Base-by-base conservation (phyloP, 179 eudicot species). In the Silene vulgaris region DNA sequence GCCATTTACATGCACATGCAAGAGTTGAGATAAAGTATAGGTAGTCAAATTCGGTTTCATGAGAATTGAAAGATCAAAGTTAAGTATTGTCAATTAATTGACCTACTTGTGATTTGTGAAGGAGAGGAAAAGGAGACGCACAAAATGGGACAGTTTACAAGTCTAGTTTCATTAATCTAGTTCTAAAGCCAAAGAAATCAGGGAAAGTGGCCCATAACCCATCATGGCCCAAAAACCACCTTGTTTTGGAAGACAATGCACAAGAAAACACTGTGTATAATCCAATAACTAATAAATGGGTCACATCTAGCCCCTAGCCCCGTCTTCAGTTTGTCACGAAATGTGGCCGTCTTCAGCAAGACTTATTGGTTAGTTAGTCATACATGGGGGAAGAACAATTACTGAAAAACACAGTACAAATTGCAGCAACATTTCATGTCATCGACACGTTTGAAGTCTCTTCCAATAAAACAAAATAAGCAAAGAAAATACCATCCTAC, bases 181-280 rank as follows among this genome's bases (percentile, higher is more conserved):
- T 7, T 70, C 48, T 45, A 45, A 77, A 70, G 62, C n/a, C 70
- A 69, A 45, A 14, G 61, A n/a, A 59, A 28, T 61, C 61, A 48
- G 32, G 17, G 16, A 70, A 43, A 43, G 35, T 54, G 48, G 74
- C 64, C 74, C 32, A 26, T 69, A 12, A 16, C 26, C 26, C 19
- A 28, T 71, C 12, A 28, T 19, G 60, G 43, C 68, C 74, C 68
- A 57, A 61, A 62, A 26, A 32, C 48, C 56, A 62, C 62, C n/a
- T 5, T 30, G 61, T 71, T 71, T 21, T 23, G 14, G 74, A 48
- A 59, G 37, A 54, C 50, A 70, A n/a, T 40, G 54, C 30, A 16
- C 17, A 70, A 54, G 74, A 60, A 60, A 35, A 32, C 67, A 61
- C 17, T 8, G 60, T 14, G 16, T 69, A 75, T 52, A 75, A 71